A percentile compares a stretch with the other conserved stretches of the same genome.
phyloP scores from a whole-genome alignment of 345 rosid species.

The Gossypium australe region DNA sequence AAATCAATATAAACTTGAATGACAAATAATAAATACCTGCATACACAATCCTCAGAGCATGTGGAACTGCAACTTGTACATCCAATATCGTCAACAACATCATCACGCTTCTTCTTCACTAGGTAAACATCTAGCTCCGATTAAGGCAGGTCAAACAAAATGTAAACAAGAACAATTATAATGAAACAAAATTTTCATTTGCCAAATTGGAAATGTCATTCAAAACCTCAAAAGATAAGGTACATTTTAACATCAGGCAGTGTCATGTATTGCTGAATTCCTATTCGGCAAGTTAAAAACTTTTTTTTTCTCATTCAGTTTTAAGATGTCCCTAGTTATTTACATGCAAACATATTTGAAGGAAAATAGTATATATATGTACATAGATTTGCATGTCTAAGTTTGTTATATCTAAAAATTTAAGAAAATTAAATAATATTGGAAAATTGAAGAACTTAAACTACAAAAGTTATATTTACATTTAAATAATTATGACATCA shows the following conservation, averaged over 20 bases:
- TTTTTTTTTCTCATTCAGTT: not conserved
- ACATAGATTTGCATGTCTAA: not conserved
- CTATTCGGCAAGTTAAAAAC: not conserved
- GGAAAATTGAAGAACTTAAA: not conserved
- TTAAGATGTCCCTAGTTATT: not conserved
- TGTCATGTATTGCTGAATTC: not conserved
- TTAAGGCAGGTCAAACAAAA: constrained; percentile 36
- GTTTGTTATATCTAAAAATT: not conserved
- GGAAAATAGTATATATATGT: not conserved
- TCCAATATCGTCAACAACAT: constrained; percentile 64
- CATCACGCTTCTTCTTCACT: constrained; percentile 75
- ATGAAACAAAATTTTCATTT: not conserved
- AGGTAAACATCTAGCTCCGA: constrained; percentile 66
- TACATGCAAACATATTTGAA: not conserved
- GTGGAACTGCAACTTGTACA: constrained; percentile 71
- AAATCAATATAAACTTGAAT: not conserved
- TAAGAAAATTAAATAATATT: not conserved
- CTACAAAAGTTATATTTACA: not conserved
- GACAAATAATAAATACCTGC: constrained; percentile 50
- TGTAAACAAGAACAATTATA: not conserved
- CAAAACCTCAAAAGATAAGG: not conserved
- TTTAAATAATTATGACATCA: not conserved
- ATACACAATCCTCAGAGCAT: constrained; percentile 76
- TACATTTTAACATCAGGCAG: not conserved
- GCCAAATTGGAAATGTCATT: not conserved